Conservation (phyloP, 2,329 filamentous ascomycete genomes). For the Coleophoma eucalyptorum region DNA sequence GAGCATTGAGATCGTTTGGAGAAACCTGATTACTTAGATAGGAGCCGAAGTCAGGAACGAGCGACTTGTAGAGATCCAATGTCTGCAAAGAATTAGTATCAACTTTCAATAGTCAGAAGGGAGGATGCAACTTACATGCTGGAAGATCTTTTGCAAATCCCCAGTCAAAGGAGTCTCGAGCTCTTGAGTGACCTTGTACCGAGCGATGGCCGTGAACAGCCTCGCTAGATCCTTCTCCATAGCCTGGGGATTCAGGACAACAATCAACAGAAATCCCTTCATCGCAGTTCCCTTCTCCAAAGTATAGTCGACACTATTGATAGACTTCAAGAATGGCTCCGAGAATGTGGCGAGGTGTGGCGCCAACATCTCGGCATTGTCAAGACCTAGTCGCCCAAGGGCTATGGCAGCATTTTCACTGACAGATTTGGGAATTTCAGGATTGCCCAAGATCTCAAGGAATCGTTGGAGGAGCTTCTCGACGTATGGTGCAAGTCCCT, state of each 20-base stretch:
- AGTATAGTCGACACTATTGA: conserved; percentile 80
- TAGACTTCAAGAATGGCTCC: conserved; percentile 73
- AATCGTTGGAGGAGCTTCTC: conserved; percentile 74
- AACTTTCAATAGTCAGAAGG: background rate
- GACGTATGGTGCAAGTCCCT: conserved; percentile 72
- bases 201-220: conserved; percentile 81
- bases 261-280: conserved; percentile 81
- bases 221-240: conserved; percentile 82
- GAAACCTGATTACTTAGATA: conserved; percentile 35
- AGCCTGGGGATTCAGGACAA: conserved; percentile 82
- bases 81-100: conserved; percentile 31
- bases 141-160: conserved; percentile 25
- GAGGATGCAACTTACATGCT: conserved; percentile 19
- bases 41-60: conserved; percentile 49
- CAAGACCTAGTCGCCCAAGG: conserved; percentile 79
- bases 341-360: conserved; percentile 79
- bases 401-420: conserved; percentile 94
- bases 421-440: conserved; percentile 79
- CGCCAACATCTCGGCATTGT: conserved; percentile 72
- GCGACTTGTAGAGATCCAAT: conserved; percentile 47
- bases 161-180: conserved; percentile 29
- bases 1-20: conserved; percentile 15
- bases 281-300: conserved; percentile 95
- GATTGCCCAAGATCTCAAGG: conserved; percentile 79
- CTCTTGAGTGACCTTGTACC: conserved; percentile 62